A percentile compares a stretch with the other conserved stretches of the same genome.
These are phyloP conservation scores for Talaromyces sp. DNA, from an alignment of 2,329 filamentous ascomycete genomes.

Conservation along the genomic window DNA sequence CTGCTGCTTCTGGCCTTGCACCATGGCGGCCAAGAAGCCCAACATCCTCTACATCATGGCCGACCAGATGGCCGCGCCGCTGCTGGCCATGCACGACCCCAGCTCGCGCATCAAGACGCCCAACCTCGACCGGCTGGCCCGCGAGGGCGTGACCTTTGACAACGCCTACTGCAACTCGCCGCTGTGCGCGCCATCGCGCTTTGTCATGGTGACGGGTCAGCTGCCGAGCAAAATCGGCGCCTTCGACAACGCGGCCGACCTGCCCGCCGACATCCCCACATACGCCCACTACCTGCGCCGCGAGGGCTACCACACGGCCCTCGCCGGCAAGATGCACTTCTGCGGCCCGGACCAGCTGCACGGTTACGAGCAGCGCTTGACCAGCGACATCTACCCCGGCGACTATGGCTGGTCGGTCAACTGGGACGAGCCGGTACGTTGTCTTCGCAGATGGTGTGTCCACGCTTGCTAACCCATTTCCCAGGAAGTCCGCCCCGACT, in stretches of 20 bases:
- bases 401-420: constrained; percentile 94
- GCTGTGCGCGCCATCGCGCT: constrained; percentile 84
- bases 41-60: constrained; percentile 96
- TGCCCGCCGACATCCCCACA: constrained; percentile 78
- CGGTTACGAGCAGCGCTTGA: constrained; percentile 86
- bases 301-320: constrained; percentile 80
- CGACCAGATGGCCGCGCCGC: constrained; percentile 85
- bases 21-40: constrained; percentile 48
- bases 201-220: constrained; percentile 90
- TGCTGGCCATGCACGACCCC: constrained; percentile 87
- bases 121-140: constrained; percentile 76
- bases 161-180: constrained; percentile 93
- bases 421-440: constrained; percentile 74
- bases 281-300: constrained; percentile 87
- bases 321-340: constrained; percentile 97
- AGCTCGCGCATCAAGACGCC: constrained; percentile 88
- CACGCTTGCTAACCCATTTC: not conserved
- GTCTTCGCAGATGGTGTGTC: not conserved
- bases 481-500: constrained; percentile 64
- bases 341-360: constrained; percentile 85
- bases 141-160: constrained; percentile 80
- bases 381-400: constrained; percentile 91
- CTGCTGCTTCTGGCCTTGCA: not conserved
- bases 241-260: constrained; percentile 84
- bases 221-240: constrained; percentile 87